A percentile compares a stretch with the other conserved stretches of the same genome.
Evolutionary conservation across 2,329 filamentous ascomycete genomes (phyloP).

Genomic region (Hymenoscyphus albidus): DNA sequence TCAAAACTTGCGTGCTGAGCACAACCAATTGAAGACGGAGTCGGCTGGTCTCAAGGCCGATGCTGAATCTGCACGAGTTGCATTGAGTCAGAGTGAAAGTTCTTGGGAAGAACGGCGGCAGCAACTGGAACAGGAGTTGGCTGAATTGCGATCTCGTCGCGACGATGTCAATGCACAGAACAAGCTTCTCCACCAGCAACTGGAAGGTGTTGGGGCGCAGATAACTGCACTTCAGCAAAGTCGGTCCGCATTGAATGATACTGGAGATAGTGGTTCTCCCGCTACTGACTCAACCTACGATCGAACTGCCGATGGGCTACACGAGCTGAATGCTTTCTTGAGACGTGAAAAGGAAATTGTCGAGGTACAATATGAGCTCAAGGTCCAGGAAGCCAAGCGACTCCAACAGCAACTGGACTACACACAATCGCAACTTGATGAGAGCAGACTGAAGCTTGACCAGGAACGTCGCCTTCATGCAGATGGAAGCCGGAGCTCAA

Average conservation of each 20-base stretch:
- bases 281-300: slow-evolving; percentile 45
- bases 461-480: slow-evolving; percentile 77
- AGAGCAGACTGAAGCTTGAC: slow-evolving; percentile 81
- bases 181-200: slow-evolving; percentile 80
- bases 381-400: slow-evolving; percentile 81
- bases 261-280: slow-evolving; percentile 41
- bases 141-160: slow-evolving; percentile 71
- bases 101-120: slow-evolving; percentile 84
- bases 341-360: slow-evolving; percentile 96
- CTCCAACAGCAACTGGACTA: slow-evolving; percentile 89
- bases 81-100: slow-evolving; percentile 73
- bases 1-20: slow-evolving; percentile 72
- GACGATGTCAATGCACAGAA: slow-evolving; percentile 88
- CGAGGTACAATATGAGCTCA: slow-evolving; percentile 91
- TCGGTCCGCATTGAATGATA: slow-evolving; percentile 55
- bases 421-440: slow-evolving; percentile 81
- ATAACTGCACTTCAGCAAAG: slow-evolving; percentile 76
- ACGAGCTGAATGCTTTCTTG: slow-evolving; percentile 87
- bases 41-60: slow-evolving; percentile 72
- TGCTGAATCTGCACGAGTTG: slow-evolving; percentile 78
- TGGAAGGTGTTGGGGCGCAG: slow-evolving; percentile 78
- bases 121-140: slow-evolving; percentile 77
- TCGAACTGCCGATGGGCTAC: slow-evolving; percentile 68
- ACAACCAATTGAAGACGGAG: slow-evolving; percentile 78
- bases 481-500: slow-evolving; percentile 67